Evolutionary conservation across 495 filamentous ascomycete species (phyloP).

Genomic region (Xylaria curta): DNA sequence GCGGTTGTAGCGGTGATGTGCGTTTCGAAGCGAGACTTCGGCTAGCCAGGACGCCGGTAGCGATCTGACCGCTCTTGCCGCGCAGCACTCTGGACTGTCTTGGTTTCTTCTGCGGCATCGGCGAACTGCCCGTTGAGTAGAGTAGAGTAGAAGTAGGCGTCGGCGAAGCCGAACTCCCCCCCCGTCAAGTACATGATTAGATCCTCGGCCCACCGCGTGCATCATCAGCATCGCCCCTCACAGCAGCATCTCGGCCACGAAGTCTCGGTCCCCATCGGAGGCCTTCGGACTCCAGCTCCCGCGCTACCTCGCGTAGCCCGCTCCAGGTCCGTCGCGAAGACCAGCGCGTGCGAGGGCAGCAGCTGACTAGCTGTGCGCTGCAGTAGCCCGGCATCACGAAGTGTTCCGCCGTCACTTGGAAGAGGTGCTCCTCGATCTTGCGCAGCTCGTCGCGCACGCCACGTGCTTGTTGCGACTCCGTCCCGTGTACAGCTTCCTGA

Average conservation of each 20-base stretch:
- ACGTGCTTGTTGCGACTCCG: slow-evolving; percentile 94
- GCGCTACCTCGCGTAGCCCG: no score
- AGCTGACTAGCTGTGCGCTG: slow-evolving; percentile 93
- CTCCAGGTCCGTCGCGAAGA: no score
- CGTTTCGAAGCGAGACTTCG: no score
- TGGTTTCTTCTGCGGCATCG: slow-evolving; percentile 87
- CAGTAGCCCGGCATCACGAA: slow-evolving; percentile 78
- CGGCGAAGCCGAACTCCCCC: slow-evolving; percentile 84
- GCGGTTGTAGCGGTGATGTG: no score
- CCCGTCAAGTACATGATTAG: slow-evolving; percentile 84
- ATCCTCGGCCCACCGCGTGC: slow-evolving; percentile 72
- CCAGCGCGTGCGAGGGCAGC: no score
- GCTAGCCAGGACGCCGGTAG: background rate
- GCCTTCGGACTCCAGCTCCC: slow-evolving; percentile 68
- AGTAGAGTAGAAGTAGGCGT: no score
- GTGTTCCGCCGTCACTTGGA: slow-evolving; percentile 81
- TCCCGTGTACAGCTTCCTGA: slow-evolving; percentile 92
- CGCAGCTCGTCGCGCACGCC: slow-evolving; percentile 80
- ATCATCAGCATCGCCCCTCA: slow-evolving; percentile 85
- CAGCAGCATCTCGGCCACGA: slow-evolving; percentile 88
- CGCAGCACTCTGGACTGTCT: slow-evolving; percentile 86
- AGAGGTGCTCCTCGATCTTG: slow-evolving; percentile 71
- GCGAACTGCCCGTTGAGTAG: slow-evolving; percentile 72
- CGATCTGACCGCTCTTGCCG: slow-evolving; percentile 73
- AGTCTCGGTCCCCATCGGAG: slow-evolving; percentile 88